Percentiles rank a stretch among this genome's conserved stretches.
Evolutionary conservation across 2,329 filamentous ascomycete species (phyloP).

Genomic region (Colletotrichum incanum): DNA sequence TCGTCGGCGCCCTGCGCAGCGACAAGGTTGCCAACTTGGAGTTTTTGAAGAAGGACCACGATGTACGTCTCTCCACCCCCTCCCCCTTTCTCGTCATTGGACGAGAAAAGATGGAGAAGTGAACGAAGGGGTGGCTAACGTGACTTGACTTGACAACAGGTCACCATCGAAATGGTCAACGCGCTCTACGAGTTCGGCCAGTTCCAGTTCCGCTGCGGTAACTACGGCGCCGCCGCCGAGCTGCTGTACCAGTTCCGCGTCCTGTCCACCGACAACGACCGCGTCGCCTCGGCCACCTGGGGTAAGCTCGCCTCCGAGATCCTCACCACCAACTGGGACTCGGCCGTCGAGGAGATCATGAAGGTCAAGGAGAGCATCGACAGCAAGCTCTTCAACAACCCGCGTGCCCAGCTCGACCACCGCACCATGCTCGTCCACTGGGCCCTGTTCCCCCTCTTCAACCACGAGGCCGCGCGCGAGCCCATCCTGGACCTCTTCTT

Average conservation of each 20-base stretch:
- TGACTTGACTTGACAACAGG: conserved; percentile 58
- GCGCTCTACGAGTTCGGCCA: conserved; percentile 95
- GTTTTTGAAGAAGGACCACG: conserved; percentile 96
- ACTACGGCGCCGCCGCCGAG: conserved; percentile 91
- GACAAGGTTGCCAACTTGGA: conserved; percentile 99
- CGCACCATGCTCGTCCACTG: conserved; percentile 98
- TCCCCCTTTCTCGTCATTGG: background rate
- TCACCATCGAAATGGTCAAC: conserved; percentile 96
- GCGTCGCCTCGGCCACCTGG: conserved; percentile 96
- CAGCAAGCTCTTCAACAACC: conserved; percentile 95
- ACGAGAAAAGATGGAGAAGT: background rate
- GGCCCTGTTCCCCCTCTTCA: conserved; percentile 99
- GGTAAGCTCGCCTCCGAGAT: conserved; percentile 98
- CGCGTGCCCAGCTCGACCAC: conserved; percentile 94
- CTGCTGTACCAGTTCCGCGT: conserved; percentile 98
- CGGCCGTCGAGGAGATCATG: conserved; percentile 89
- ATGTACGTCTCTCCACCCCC: conserved; percentile 68
- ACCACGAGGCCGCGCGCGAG: conserved; percentile 93
- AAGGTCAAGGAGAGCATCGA: conserved; percentile 96
- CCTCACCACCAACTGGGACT: conserved; percentile 94
- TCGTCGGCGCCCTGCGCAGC: conserved; percentile 90
- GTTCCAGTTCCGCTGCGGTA: conserved; percentile 98
- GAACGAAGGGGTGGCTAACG: conserved; percentile 37
- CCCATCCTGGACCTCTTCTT: conserved; percentile 96
- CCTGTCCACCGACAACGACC: conserved; percentile 98